Base-by-base conservation (phyloP, 192 early-diverging fungal genomes). In the Gigaspora rosea region DNA sequence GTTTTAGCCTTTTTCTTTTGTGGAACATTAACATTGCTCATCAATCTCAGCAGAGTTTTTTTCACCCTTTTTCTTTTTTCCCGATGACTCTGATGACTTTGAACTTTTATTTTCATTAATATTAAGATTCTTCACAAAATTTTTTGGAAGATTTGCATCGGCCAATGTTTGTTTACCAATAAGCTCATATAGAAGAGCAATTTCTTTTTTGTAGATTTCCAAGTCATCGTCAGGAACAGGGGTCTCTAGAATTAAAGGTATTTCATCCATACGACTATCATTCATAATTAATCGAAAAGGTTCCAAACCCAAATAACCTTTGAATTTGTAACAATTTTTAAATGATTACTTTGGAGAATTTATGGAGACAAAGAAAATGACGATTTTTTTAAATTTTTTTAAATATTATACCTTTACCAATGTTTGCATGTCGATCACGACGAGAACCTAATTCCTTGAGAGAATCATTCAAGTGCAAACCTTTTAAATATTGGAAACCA, bases 401-500 rank as follows among this genome's bases (percentile, higher is more conserved):
- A 41, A 41, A 41, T 41, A 41, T 7, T 41, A 41, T 41, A 41
- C 41, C 88, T 72, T 90, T 85, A 13, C 88, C 88, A 33, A 90
- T 71, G 69, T 82, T 81, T 50, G 86, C 86, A 73, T 90, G 88
- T 18, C 87, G 75, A 73, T 90, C 88, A 68, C 83, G 83, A 8
- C 76, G 58, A 1, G 75, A 82, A 1, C 80, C 78, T 11, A 90
- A 76, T n/a, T 71, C 77, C 4, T 20, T 70, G 63, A 83, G 84
- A 27, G 81, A 83, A 73, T 90, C 88, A 71, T 90, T 90, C 41
- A 90, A 78, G 73, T 90, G 88, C 79, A 90, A 80, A 4, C 78
- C 88, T 22, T 69, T 58, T 36, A 90, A 79, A 79, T 85, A 88
- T 51, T 81, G 18, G 61, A 88, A 73, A 13, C 87, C 87, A 47